phyloP scores from a whole-genome alignment of 768 basidiomycete species.

The Lactarius sanguifluus region DNA sequence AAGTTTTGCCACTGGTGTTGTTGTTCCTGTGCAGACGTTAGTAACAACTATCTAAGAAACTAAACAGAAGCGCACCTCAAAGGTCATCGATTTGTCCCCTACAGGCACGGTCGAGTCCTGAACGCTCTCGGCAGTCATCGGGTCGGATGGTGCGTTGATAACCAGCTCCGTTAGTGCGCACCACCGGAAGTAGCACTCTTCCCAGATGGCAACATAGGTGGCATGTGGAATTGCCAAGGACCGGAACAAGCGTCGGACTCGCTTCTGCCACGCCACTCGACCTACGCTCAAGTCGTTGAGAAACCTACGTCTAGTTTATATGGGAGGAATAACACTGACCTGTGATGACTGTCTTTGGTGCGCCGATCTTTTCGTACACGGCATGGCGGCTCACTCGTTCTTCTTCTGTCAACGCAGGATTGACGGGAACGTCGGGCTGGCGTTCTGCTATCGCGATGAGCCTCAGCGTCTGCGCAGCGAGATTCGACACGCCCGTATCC shows the following conservation, averaged over 20 bases:
- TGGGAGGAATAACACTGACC: slow-evolving; percentile 43
- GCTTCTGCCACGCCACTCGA: slow-evolving; percentile 77
- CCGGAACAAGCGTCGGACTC: slow-evolving; percentile 69
- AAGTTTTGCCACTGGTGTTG: slow-evolving; percentile 85
- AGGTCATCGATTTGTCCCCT: slow-evolving; percentile 41
- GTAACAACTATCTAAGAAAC: slow-evolving; percentile 1
- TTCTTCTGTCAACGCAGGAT: slow-evolving; percentile 53
- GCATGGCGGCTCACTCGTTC: slow-evolving; percentile 67
- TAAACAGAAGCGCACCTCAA: slow-evolving; percentile 37
- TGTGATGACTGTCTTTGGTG: slow-evolving; percentile 65
- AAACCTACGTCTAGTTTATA: background rate
- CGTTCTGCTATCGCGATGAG: slow-evolving; percentile 67
- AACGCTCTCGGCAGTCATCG: slow-evolving; percentile 35
- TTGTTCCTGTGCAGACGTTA: slow-evolving; percentile 51
- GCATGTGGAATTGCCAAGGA: slow-evolving; percentile 61
- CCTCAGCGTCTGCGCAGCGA: slow-evolving; percentile 69
- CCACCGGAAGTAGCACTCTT: slow-evolving; percentile 81
- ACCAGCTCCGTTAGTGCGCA: slow-evolving; percentile 59
- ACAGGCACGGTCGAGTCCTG: slow-evolving; percentile 34
- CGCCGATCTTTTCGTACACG: slow-evolving; percentile 77
- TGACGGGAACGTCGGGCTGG: slow-evolving; percentile 55
- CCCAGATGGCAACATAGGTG: slow-evolving; percentile 77
- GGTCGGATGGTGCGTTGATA: slow-evolving; percentile 38
- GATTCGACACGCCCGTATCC: slow-evolving; percentile 61
- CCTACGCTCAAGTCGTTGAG: slow-evolving; percentile 43